Evolutionary conservation across 441 rosid species (phyloP).

Genomic region (Corymbia citriodora): DNA sequence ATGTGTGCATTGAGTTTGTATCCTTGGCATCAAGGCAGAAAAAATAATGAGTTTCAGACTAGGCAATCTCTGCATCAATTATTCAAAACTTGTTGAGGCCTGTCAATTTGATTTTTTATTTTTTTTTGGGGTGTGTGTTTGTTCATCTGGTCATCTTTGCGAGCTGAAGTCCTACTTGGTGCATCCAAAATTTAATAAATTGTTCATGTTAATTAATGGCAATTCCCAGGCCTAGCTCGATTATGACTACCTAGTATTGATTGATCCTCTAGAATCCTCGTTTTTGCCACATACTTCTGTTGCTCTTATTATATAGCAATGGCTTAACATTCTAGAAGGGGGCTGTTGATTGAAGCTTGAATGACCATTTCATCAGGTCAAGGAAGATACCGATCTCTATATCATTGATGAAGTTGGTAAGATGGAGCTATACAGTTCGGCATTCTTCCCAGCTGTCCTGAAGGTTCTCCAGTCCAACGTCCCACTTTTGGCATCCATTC

Average conservation of each 20-base stretch:
- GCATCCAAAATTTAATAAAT: not conserved
- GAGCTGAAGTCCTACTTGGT: not conserved
- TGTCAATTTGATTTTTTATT: not conserved
- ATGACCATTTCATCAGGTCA: slow-evolving; percentile 25
- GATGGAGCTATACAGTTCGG: slow-evolving; percentile 68
- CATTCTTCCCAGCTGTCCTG: slow-evolving; percentile 62
- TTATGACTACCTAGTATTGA: not conserved
- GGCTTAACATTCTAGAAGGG: not conserved
- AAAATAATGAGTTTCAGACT: not conserved
- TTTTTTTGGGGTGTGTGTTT: not conserved
- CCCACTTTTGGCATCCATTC: slow-evolving; percentile 56
- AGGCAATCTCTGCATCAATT: not conserved
- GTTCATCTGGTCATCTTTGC: not conserved
- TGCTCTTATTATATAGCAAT: not conserved
- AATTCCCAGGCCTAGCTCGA: not conserved
- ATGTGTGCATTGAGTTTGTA: not conserved
- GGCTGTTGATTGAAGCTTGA: not conserved
- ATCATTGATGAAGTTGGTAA: slow-evolving; percentile 71
- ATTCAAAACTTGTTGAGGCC: not conserved
- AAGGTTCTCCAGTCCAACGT: slow-evolving; percentile 49
- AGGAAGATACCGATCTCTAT: slow-evolving; percentile 50
- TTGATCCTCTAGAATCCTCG: not conserved
- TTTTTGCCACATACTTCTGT: not conserved
- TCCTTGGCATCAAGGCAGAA: not conserved
- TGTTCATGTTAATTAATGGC: not conserved